Percentiles rank a stretch among this genome's conserved stretches.
These are phyloP conservation scores for Lasiosphaeria miniovina DNA, from an alignment of 495 filamentous ascomycete genomes.

Conservation along the genomic window DNA sequence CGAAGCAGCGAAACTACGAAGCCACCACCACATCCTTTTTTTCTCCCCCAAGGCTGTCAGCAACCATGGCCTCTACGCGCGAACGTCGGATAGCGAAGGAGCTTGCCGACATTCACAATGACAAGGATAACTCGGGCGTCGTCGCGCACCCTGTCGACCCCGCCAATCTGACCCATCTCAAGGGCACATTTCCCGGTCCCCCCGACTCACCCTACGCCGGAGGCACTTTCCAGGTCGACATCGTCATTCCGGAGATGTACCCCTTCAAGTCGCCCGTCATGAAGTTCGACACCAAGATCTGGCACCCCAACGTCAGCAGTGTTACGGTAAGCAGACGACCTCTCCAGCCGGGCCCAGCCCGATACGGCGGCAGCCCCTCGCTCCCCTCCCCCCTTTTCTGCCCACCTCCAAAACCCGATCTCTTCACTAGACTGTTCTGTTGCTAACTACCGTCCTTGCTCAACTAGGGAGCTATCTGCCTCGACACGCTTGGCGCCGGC, in stretches of 20 bases:
- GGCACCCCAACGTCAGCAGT: conserved; percentile 96
- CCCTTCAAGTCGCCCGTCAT: conserved; percentile 91
- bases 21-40: not conserved
- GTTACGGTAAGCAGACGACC: conserved; percentile 66
- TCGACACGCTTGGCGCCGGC: conserved; percentile 83
- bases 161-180: conserved; percentile 76
- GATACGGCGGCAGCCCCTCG: too few species aligned
- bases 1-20: not conserved
- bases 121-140: conserved; percentile 68
- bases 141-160: conserved; percentile 60
- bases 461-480: conserved; percentile 86
- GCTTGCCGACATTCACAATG: conserved; percentile 78
- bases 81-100: conserved; percentile 87
- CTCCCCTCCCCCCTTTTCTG: not conserved
- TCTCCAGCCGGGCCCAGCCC: not conserved
- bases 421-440: not conserved
- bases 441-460: not conserved
- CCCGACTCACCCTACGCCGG: conserved; percentile 94
- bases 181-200: conserved; percentile 80
- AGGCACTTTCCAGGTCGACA: conserved; percentile 78
- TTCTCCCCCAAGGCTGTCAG: not conserved
- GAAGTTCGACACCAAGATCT: conserved; percentile 92
- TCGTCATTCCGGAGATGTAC: conserved; percentile 83
- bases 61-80: conserved; percentile 69
- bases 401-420: too few species aligned